Base-by-base conservation (phyloP, 2,329 filamentous ascomycete genomes). In the Penicillium nordicum region DNA sequence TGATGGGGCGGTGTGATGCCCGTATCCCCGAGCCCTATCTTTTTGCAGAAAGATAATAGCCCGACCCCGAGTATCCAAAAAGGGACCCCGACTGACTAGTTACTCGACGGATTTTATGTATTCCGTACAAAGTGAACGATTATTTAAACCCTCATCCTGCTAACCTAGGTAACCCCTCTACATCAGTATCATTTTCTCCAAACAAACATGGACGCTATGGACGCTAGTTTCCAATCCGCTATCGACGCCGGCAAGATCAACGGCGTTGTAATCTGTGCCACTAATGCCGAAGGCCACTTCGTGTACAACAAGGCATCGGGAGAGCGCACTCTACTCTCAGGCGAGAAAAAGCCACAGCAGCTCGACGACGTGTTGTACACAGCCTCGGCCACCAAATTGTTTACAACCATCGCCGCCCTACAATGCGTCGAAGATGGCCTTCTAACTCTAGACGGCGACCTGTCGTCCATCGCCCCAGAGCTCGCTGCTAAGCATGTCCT, bases 371-470 rank as follows among this genome's bases (percentile, higher is more conserved):
- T 69, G 3, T 34, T 69, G 1, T 63, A 57, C 25, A 38, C 65
- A 21, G 67, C 64, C 14, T 67, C 63, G 12, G 67, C 66, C 2
- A 78, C 75, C 12, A 79, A 79, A 53, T 67, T 86, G 3, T 58
- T 83, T 51, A 77, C 82, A 2, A 76, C 77, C 1, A 76, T 86
- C 50, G 78, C 82, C 2, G 76, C 77, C 1, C 63, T 86, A n/a
- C 80, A 84, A 55, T 78, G 80, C 44, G 80, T 85, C 2, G 82
- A 85, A 36, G 74, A 79, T 7, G 81, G 80, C 0, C 66, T 79
- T 0, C 63, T 84, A 0, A 65, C 65, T 1, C 70, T 85, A 0
- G 74, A 78, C 9, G 76, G 75, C 3, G 78, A 83, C 51, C 62
- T 84, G 0, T 71, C 74, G 0, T 37, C 62, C 0, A 47, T 82